Percentiles rank a stretch among this genome's conserved stretches.
These are phyloP conservation scores for Bruguiera gymnorhiza DNA, from an alignment of 345 rosid species.

Conservation along the genomic window DNA sequence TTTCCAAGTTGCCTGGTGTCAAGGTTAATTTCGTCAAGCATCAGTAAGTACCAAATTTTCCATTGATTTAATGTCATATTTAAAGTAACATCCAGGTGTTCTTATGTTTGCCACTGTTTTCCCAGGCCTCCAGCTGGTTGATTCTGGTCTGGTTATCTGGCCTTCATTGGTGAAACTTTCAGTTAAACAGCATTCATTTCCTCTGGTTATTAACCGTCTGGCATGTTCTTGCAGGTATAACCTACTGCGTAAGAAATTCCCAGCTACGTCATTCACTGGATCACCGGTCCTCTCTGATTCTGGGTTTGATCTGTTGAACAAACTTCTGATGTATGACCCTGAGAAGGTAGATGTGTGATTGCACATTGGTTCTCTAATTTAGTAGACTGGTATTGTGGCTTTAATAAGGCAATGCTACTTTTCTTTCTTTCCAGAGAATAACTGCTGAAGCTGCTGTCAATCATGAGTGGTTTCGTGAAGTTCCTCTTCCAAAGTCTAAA, in stretches of 20 bases:
- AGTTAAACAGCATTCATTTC: slow-evolving; percentile 29
- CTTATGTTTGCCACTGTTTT: slow-evolving; percentile 58
- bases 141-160: slow-evolving; percentile 80
- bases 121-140: slow-evolving; percentile 95
- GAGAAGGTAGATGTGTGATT: slow-evolving; percentile 58
- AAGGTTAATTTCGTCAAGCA: slow-evolving; percentile 97
- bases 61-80: slow-evolving; percentile 16
- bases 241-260: slow-evolving; percentile 85
- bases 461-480: slow-evolving; percentile 98
- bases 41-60: slow-evolving; percentile 60
- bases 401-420: slow-evolving; percentile 10
- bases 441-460: slow-evolving; percentile 86
- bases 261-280: slow-evolving; percentile 95
- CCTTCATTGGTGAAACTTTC: slow-evolving; percentile 55
- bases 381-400: not conserved
- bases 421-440: slow-evolving; percentile 55
- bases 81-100: slow-evolving; percentile 27
- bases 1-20: slow-evolving; percentile 87
- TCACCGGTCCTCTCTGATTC: slow-evolving; percentile 93
- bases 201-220: slow-evolving; percentile 41
- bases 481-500: slow-evolving; percentile 95
- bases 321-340: slow-evolving; percentile 90
- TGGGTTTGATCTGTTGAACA: slow-evolving; percentile 93
- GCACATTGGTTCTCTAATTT: not conserved
- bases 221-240: slow-evolving; percentile 80